These are phyloP conservation scores for Neofusicoccum sp. DNA, from an alignment of 2,329 filamentous ascomycete genomes.

Conservation along the genomic window DNA sequence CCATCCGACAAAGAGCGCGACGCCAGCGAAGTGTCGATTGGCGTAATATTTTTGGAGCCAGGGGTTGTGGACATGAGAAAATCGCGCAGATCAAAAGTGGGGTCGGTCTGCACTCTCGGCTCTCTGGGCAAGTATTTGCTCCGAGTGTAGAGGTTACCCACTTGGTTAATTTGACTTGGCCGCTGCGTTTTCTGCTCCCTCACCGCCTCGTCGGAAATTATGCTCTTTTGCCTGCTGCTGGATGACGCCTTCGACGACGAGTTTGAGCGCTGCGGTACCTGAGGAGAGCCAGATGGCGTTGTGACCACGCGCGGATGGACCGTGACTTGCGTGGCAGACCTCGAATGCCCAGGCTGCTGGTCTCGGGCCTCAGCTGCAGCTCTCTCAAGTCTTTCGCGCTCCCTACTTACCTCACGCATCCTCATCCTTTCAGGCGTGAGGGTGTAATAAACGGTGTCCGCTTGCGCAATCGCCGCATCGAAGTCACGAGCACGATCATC, in stretches of 20 bases:
- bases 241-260: background rate
- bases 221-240: conserved; percentile 3
- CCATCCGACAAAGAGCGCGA: background rate
- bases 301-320: conserved; percentile 34
- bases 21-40: conserved; percentile 8
- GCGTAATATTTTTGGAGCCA: conserved; percentile 14
- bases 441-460: conserved; percentile 51
- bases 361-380: conserved; percentile 3
- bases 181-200: conserved; percentile 11
- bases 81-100: conserved; percentile 78
- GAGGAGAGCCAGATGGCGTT: conserved; percentile 27
- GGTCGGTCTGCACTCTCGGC: conserved; percentile 67
- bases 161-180: conserved; percentile 12
- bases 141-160: conserved; percentile 10
- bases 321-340: conserved; percentile 19
- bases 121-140: conserved; percentile 58
- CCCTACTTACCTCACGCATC: conserved; percentile 40
- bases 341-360: background rate
- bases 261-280: conserved; percentile 3
- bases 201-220: conserved; percentile 8
- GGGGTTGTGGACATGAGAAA: conserved; percentile 84
- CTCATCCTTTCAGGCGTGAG: conserved; percentile 48
- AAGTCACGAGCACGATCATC: conserved; percentile 45
- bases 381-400: conserved; percentile 26
- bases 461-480: conserved; percentile 46